Conservation (phyloP, 805 yeast genomes). For the Jamesozyma jinghongensis region DNA sequence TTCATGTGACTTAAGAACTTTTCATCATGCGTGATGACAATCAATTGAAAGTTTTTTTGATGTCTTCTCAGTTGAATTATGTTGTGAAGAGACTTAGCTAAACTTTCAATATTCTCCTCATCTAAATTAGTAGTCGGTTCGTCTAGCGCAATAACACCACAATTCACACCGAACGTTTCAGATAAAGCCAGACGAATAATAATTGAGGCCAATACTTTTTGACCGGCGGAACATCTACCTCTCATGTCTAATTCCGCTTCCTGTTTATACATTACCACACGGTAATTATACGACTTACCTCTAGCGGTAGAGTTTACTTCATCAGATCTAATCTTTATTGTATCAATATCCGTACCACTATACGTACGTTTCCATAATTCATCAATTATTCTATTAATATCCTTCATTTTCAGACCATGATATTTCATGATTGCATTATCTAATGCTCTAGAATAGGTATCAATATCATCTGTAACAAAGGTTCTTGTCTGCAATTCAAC, state of each 20-base stretch:
- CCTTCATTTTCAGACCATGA: conserved; percentile 86
- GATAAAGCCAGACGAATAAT: conserved; percentile 86
- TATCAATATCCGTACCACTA: conserved; percentile 90
- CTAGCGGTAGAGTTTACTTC: conserved; percentile 35
- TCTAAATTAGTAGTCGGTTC: conserved; percentile 97
- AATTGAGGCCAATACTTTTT: conserved; percentile 86
- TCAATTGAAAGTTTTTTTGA: conserved; percentile 86
- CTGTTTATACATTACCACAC: conserved; percentile 92
- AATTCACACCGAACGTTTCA: conserved; percentile 88
- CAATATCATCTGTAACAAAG: conserved; percentile 72
- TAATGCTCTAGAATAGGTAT: conserved; percentile 71
- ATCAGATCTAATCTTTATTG: conserved; percentile 79
- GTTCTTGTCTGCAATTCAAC: conserved; percentile 67
- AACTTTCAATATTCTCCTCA: conserved; percentile 75
- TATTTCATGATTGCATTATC: conserved; percentile 91
- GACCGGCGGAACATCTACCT: conserved; percentile 98
- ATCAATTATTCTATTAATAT: conserved; percentile 76
- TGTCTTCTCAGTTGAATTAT: conserved; percentile 66
- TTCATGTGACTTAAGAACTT: conserved; percentile 77
- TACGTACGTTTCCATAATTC: conserved; percentile 93
- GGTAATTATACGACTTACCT: conserved; percentile 72
- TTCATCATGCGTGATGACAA: conserved; percentile 95
- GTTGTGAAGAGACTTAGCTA: conserved; percentile 68
- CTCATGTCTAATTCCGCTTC: conserved; percentile 94
- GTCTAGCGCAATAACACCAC: conserved; percentile 93